A percentile compares a stretch with the other conserved stretches of the same genome.
These are phyloP conservation scores for Rhododendron simsii DNA, from an alignment of 148 eudicot genomes.

Conservation along the genomic window DNA sequence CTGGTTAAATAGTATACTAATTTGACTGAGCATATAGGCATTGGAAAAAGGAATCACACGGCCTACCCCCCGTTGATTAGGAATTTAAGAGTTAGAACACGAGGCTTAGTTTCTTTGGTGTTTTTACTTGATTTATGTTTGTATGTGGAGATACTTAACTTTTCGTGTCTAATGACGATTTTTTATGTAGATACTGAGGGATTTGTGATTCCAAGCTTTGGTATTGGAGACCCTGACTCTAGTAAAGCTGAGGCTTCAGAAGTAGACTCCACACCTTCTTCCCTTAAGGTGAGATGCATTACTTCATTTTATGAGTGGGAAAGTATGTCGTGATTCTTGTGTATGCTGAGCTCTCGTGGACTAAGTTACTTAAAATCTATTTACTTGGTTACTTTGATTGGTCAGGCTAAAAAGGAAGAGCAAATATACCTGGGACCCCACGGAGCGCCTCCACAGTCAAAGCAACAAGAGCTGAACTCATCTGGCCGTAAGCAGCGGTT, in stretches of 20 bases:
- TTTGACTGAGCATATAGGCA: neutral
- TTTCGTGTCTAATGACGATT: neutral
- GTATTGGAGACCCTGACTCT: slow-evolving; percentile 50
- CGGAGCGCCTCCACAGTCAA: slow-evolving; percentile 88
- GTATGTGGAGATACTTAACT: neutral
- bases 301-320: neutral
- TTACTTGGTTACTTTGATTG: slow-evolving; percentile 6
- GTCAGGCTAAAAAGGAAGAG: slow-evolving; percentile 63
- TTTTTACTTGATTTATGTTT: neutral
- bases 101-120: neutral
- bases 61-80: neutral
- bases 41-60: neutral
- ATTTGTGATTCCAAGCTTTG: slow-evolving; percentile 95
- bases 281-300: slow-evolving; percentile 40
- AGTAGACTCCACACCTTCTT: slow-evolving; percentile 24
- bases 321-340: neutral
- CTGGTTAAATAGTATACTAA: neutral
- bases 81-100: neutral
- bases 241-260: slow-evolving; percentile 27
- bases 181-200: slow-evolving; percentile 70
- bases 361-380: neutral
- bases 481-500: slow-evolving; percentile 73
- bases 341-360: neutral
- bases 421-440: slow-evolving; percentile 92
- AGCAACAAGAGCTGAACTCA: slow-evolving; percentile 62